A percentile compares a stretch with the other conserved stretches of the same genome.
Conservation (phyloP, 2,329 filamentous ascomycete species). For the Metarhizium album region DNA sequence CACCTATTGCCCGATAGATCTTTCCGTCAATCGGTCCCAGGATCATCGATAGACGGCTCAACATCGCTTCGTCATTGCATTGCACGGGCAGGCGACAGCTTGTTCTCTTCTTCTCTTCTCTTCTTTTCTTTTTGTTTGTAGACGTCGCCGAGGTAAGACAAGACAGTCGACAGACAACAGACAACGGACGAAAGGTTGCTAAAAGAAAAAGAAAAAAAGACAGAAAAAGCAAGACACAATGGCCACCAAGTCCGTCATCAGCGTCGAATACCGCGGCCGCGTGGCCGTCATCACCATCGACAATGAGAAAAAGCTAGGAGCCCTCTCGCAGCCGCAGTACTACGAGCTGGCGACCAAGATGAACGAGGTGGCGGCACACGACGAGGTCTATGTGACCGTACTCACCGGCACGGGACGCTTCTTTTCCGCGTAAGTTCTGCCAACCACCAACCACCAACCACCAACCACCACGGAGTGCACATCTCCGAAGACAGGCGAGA, state of each 20-base stretch:
- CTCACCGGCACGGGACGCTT: slow-evolving; percentile 70
- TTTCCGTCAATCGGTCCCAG: too few species aligned
- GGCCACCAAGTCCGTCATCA: slow-evolving; percentile 17
- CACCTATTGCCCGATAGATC: too few species aligned
- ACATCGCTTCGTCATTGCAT: too few species aligned
- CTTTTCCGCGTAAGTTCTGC: slow-evolving; percentile 74
- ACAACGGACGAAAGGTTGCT: too few species aligned
- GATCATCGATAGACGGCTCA: too few species aligned
- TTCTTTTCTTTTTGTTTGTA: too few species aligned
- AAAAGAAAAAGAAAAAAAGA: neutral
- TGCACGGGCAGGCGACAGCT: neutral
- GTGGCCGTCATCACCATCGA: slow-evolving; percentile 73
- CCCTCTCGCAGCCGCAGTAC: slow-evolving; percentile 61
- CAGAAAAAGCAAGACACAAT: neutral
- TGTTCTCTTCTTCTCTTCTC: too few species aligned
- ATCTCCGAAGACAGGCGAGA: too few species aligned
- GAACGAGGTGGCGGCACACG: slow-evolving; percentile 64
- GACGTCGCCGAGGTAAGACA: too few species aligned
- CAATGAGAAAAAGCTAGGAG: slow-evolving; percentile 79
- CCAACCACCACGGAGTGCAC: neutral
- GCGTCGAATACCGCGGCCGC: slow-evolving; percentile 29
- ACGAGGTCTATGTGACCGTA: slow-evolving; percentile 77
- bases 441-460: too few species aligned
- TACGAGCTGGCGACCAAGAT: slow-evolving; percentile 64
- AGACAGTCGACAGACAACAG: too few species aligned